These are phyloP conservation scores for Trichoderma harzianum DNA, from an alignment of 2,329 filamentous ascomycete species.

Conservation along the genomic window DNA sequence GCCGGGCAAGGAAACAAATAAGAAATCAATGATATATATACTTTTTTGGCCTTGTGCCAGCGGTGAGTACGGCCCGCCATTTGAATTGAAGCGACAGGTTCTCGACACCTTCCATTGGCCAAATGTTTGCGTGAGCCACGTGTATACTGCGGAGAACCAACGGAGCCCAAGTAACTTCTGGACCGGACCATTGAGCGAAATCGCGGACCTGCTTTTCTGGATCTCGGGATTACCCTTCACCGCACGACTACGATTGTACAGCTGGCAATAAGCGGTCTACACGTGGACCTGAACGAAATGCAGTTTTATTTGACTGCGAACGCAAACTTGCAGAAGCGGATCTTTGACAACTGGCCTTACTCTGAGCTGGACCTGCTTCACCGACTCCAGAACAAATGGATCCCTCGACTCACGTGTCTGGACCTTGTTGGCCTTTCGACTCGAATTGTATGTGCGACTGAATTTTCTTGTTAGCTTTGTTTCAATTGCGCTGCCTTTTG, in stretches of 20 bases:
- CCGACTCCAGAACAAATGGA: conserved; percentile 7
- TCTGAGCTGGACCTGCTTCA: conserved; percentile 16
- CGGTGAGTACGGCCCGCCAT: conserved; percentile 40
- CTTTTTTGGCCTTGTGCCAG: conserved; percentile 23
- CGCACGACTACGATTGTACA: conserved; percentile 9
- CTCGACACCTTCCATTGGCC: conserved; percentile 12
- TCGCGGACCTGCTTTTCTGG: conserved; percentile 22
- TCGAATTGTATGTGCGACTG: conserved; percentile 11
- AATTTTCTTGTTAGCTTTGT: conserved; percentile 8
- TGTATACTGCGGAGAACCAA: conserved; percentile 15
- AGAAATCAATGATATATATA: conserved; percentile 26
- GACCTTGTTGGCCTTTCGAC: conserved; percentile 9
- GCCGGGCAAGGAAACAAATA: conserved; percentile 30
- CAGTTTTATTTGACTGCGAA: conserved; percentile 33
- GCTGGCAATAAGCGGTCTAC: conserved; percentile 2
- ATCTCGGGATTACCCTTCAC: conserved; percentile 12
- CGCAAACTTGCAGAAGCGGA: conserved; percentile 29
- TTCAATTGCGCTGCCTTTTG: conserved; percentile 1
- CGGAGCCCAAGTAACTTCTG: conserved; percentile 19
- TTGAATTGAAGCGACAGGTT: conserved; percentile 16
- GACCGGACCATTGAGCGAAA: conserved; percentile 28
- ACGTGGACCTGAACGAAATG: conserved; percentile 19
- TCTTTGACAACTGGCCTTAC: conserved; percentile 15
- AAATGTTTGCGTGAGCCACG: conserved; percentile 14
- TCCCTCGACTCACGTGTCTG: conserved; percentile 14